Conservation (phyloP, 345 rosid genomes). For the Arabidopsis thaliana region DNA sequence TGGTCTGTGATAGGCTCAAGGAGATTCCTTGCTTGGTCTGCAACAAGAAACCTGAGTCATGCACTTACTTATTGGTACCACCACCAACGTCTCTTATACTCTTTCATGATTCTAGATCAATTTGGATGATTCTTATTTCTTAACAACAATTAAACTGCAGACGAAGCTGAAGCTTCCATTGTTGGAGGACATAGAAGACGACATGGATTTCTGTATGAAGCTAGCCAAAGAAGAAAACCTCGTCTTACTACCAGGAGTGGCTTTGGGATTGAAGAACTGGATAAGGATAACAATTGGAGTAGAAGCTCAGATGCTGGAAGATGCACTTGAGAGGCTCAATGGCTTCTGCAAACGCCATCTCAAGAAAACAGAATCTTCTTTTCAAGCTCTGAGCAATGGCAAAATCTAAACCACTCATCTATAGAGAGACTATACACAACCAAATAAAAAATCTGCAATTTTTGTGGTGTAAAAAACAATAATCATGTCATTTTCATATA, state of each 20-base stretch:
- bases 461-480: background rate
- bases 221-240: constrained; percentile 67
- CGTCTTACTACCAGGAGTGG: constrained; percentile 58
- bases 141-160: constrained; percentile 40
- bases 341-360: constrained; percentile 55
- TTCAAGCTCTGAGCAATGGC: constrained; percentile 23
- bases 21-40: constrained; percentile 60
- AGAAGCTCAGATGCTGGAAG: constrained; percentile 61
- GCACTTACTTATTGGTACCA: constrained; percentile 72
- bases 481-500: background rate
- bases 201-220: constrained; percentile 68
- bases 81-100: background rate
- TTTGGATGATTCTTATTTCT: background rate
- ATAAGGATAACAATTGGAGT: constrained; percentile 62
- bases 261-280: constrained; percentile 73
- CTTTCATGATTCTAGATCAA: constrained; percentile 1
- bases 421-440: constrained; percentile 2
- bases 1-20: constrained; percentile 45
- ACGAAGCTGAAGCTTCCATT: constrained; percentile 47
- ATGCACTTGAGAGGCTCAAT: constrained; percentile 61
- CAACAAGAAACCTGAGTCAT: constrained; percentile 57
- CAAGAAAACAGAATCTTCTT: constrained; percentile 40
- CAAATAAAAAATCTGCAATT: constrained; percentile 17
- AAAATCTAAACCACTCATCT: constrained; percentile 9
- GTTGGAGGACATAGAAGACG: constrained; percentile 58